A percentile compares a stretch with the other conserved stretches of the same genome.
Evolutionary conservation across 495 filamentous ascomycete genomes (phyloP).

Genomic region (Penicillium cosmopolitanum): DNA sequence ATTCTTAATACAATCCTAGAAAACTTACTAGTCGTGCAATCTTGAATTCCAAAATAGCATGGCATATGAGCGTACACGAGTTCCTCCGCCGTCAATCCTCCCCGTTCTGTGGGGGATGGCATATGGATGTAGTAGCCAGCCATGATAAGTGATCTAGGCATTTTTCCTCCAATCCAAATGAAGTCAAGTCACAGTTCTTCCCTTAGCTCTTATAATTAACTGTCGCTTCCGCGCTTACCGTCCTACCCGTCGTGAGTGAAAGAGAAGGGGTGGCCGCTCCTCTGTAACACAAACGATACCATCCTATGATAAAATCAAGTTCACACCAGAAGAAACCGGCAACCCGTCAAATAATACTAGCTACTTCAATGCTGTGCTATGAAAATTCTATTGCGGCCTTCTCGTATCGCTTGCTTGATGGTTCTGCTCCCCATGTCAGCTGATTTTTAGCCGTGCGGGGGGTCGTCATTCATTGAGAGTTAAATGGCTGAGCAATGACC

Average conservation of each 20-base stretch:
- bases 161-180: not conserved
- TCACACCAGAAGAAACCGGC: not conserved
- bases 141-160: not conserved
- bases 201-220: not conserved
- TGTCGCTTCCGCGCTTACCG: not conserved
- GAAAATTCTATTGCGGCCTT: no score
- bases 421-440: no score
- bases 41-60: slow-evolving; percentile 13
- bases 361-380: no score
- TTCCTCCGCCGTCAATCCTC: slow-evolving; percentile 10
- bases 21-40: slow-evolving; percentile 5
- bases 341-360: no score
- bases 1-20: not conserved
- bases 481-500: not conserved
- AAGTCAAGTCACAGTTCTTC: not conserved
- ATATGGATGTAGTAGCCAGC: slow-evolving; percentile 9
- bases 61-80: slow-evolving; percentile 11
- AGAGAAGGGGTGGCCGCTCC: not conserved
- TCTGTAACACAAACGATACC: not conserved
- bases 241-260: not conserved
- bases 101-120: slow-evolving; percentile 8
- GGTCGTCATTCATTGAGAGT: not conserved
- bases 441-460: not conserved
- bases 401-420: no score
- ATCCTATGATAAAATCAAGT: not conserved